Evolutionary conservation across 106 monocot species (phyloP).

Genomic region (Dioscorea dumetorum): DNA sequence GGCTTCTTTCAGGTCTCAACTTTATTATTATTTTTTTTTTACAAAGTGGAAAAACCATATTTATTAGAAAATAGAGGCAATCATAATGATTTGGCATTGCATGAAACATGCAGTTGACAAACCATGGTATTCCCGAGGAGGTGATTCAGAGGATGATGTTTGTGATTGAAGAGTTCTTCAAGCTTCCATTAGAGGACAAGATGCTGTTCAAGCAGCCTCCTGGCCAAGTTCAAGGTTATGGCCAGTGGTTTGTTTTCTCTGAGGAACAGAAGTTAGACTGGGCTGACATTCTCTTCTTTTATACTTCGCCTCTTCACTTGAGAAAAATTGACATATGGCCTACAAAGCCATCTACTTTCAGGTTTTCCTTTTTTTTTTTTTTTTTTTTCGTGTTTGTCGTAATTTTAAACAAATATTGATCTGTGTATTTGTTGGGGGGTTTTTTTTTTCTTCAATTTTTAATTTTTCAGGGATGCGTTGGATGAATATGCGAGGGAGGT

Average conservation of each 20-base stretch:
- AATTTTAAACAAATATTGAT: too few species aligned
- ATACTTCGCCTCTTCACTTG: neutral
- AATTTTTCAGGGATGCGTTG: slow-evolving; percentile 5
- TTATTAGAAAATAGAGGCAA: too few species aligned
- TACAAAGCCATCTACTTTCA: neutral
- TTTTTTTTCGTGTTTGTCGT: too few species aligned
- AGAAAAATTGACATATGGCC: neutral
- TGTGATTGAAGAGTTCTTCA: slow-evolving; percentile 1
- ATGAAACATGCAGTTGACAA: neutral
- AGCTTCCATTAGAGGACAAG: slow-evolving; percentile 4
- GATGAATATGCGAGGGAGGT: neutral
- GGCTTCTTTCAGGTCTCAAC: slow-evolving; percentile 16
- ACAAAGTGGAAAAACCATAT: neutral
- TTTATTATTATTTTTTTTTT: neutral
- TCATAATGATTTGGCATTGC: too few species aligned
- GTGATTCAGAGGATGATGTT: slow-evolving; percentile 3
- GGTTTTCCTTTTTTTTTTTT: neutral
- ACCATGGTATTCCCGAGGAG: slow-evolving; percentile 4
- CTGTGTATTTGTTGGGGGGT: neutral
- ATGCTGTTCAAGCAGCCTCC: neutral
- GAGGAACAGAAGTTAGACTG: slow-evolving; percentile 6
- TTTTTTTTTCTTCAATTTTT: too few species aligned
- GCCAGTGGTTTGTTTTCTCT: slow-evolving; percentile 4
- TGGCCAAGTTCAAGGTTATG: neutral
- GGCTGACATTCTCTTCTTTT: neutral